phyloP scores from a whole-genome alignment of 2,329 filamentous ascomycete genomes.

The Aschersonia sp. region DNA sequence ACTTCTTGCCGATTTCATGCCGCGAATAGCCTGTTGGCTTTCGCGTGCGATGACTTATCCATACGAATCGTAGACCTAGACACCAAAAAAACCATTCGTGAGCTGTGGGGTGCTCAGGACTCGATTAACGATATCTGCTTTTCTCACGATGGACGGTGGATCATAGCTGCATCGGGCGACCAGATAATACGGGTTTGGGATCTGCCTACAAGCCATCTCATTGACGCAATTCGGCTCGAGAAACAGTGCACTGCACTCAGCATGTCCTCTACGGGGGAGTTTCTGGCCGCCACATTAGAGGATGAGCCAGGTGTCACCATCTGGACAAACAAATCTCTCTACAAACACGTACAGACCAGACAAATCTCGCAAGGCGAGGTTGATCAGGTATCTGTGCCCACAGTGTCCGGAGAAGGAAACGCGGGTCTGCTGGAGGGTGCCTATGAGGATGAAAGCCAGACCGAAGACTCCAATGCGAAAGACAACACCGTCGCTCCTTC shows the following conservation, averaged over 20 bases:
- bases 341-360: constrained; percentile 73
- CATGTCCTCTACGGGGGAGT: constrained; percentile 85
- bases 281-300: constrained; percentile 77
- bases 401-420: constrained; percentile 70
- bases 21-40: constrained; percentile 70
- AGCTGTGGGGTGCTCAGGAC: constrained; percentile 71
- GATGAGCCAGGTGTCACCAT: constrained; percentile 79
- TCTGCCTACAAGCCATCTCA: constrained; percentile 84
- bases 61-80: constrained; percentile 83
- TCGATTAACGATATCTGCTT: constrained; percentile 74
- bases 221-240: constrained; percentile 75
- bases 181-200: constrained; percentile 81
- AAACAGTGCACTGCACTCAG: constrained; percentile 71
- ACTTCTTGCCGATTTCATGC: constrained; percentile 69
- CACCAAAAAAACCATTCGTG: constrained; percentile 80
- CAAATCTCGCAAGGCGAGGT: constrained; percentile 72
- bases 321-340: constrained; percentile 90
- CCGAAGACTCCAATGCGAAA: constrained; percentile 35
- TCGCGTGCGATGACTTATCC: constrained; percentile 78
- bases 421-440: constrained; percentile 63
- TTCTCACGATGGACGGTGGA: constrained; percentile 86
- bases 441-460: constrained; percentile 38
- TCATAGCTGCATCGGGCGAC: constrained; percentile 76
- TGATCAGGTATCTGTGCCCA: constrained; percentile 49
- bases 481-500: constrained; percentile 38